Evolutionary conservation across 345 rosid species (phyloP).

Genomic region (Eucalyptus regnans): DNA sequence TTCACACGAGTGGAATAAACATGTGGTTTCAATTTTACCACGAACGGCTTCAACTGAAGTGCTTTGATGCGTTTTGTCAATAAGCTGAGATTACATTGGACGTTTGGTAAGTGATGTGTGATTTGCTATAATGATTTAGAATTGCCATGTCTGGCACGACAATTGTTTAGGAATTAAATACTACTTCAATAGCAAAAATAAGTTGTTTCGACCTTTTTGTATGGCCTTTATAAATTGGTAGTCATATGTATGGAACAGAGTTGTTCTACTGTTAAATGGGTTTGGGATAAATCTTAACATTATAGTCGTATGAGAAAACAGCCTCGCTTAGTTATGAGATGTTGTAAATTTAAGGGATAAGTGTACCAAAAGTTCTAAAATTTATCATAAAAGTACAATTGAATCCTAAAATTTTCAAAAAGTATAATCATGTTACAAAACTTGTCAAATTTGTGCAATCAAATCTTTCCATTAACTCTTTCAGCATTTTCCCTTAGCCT

Average conservation of each 20-base stretch:
- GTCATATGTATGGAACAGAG: neutral
- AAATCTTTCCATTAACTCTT: no score
- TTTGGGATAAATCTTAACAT: neutral
- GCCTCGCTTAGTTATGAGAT: neutral
- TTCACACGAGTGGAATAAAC: neutral
- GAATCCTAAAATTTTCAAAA: fast-evolving
- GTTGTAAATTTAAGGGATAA: neutral
- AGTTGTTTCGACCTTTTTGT: neutral
- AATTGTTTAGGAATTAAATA: neutral
- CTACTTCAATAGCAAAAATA: neutral
- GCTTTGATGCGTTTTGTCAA: neutral
- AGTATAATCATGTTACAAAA: no score
- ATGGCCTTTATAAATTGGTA: neutral
- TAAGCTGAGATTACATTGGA: neutral
- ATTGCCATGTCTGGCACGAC: neutral
- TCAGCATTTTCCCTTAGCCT: no score
- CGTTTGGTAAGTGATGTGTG: neutral
- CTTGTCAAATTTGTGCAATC: no score
- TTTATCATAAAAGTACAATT: no score
- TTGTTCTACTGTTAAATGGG: neutral
- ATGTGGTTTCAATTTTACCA: neutral
- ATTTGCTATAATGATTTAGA: neutral
- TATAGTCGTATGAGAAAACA: neutral
- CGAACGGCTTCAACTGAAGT: neutral
- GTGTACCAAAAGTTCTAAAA: no score